Percentiles rank a stretch among this genome's conserved stretches.
Evolutionary conservation across 176 grass and related monocot species (phyloP).

Genomic region (Juncus effusus): DNA sequence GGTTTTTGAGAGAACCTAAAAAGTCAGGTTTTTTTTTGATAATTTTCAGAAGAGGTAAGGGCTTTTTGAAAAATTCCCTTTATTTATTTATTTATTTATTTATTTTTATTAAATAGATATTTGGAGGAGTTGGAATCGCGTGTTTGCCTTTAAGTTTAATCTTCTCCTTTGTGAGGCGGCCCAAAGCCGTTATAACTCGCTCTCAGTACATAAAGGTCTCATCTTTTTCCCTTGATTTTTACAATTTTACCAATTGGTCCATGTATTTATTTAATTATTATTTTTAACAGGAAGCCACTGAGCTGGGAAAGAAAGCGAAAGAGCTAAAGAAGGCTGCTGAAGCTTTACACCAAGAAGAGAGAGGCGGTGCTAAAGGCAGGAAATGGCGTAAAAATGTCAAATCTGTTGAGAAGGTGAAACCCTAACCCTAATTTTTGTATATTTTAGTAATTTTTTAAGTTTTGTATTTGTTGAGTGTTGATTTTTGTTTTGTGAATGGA

Average conservation of each 20-base stretch:
- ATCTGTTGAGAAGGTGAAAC: constrained; percentile 65
- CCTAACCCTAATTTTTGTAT: constrained; percentile 10
- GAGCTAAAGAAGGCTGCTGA: constrained; percentile 88
- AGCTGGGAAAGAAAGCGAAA: constrained; percentile 87
- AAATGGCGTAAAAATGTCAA: constrained; percentile 99
- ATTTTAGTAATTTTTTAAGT: neutral
- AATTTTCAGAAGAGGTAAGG: too few relatives aligned
- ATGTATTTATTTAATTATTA: constrained; percentile 15
- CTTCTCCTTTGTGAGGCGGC: constrained; percentile 79
- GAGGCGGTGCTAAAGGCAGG: constrained; percentile 72
- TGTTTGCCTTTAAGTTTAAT: constrained; percentile 90
- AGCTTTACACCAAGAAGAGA: constrained; percentile 95
- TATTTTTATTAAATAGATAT: constrained; percentile 59
- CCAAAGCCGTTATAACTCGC: constrained; percentile 98
- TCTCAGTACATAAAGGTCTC: constrained; percentile 98
- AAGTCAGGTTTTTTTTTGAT: too few relatives aligned
- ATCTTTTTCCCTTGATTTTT: constrained; percentile 13
- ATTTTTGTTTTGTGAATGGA: constrained; percentile 18
- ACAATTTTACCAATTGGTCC: constrained; percentile 21
- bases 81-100: neutral
- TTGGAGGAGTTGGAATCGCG: constrained; percentile 98
- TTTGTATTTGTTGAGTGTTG: constrained; percentile 6
- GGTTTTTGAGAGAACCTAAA: too few relatives aligned
- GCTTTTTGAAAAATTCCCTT: too few relatives aligned
- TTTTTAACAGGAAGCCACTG: constrained; percentile 73